Percentiles rank a stretch among this genome's conserved stretches.
These are phyloP conservation scores for Pichia sp. DNA, from an alignment of 1,139 yeast genomes.

Conservation along the genomic window DNA sequence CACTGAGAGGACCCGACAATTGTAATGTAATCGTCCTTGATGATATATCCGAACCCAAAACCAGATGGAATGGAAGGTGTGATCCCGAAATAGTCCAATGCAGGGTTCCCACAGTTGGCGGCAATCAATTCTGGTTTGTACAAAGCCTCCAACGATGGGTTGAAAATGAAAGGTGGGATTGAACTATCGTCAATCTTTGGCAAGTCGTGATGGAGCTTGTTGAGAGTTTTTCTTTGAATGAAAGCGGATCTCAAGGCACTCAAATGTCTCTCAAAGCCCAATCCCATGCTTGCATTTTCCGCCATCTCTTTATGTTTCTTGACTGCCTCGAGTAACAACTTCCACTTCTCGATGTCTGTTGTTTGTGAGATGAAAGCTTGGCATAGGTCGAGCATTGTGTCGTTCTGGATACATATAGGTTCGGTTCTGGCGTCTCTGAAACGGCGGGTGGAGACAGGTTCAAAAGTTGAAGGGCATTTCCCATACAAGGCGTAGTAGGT, in stretches of 20 bases:
- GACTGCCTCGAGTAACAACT: conserved; percentile 48
- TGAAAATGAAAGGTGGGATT: conserved; percentile 39
- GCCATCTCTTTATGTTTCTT: conserved; percentile 46
- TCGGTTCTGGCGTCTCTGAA: conserved; percentile 68
- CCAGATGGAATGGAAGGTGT: conserved; percentile 76
- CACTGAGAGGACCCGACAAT: conserved; percentile 62
- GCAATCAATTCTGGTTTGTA: conserved; percentile 37
- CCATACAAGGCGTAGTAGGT: conserved; percentile 74
- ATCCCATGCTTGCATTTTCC: conserved; percentile 52
- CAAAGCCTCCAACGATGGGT: conserved; percentile 32
- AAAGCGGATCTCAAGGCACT: conserved; percentile 55
- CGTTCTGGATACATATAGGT: conserved; percentile 59
- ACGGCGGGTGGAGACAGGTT: conserved; percentile 68
- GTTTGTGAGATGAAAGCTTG: conserved; percentile 57
- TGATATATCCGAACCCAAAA: conserved; percentile 71
- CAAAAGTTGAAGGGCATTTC: conserved; percentile 58
- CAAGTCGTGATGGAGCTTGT: conserved; percentile 37
- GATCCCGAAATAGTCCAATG: conserved; percentile 66
- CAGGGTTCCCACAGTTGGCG: conserved; percentile 76
- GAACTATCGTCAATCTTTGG: conserved; percentile 21
- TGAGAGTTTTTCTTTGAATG: conserved; percentile 39
- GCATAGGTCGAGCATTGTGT: conserved; percentile 47
- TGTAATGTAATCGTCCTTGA: conserved; percentile 64
- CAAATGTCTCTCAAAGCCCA: conserved; percentile 69
- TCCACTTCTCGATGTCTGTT: conserved; percentile 44